Evolutionary conservation across 1,139 yeast species (phyloP).

Genomic region (Debaryomyces sp.): DNA sequence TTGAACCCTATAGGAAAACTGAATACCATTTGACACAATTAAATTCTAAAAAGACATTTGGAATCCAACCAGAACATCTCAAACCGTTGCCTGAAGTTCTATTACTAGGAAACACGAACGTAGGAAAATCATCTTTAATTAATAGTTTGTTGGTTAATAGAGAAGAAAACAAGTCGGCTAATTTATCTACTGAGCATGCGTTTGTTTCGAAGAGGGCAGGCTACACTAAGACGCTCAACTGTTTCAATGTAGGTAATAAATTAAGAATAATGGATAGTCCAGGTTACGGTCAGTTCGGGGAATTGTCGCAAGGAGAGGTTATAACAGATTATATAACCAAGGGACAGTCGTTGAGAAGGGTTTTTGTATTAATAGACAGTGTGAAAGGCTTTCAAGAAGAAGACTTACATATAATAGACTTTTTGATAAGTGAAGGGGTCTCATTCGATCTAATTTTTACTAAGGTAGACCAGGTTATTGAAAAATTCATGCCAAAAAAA

Average conservation of each 20-base stretch:
- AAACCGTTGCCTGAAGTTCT: conserved; percentile 64
- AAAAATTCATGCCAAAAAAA: conserved; percentile 20
- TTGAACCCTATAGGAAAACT: conserved; percentile 24
- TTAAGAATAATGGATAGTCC: conserved; percentile 80
- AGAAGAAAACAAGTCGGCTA: conserved; percentile 26
- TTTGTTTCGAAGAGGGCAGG: conserved; percentile 67
- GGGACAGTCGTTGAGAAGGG: conserved; percentile 56
- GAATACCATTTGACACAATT: conserved; percentile 21
- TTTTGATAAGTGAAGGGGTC: conserved; percentile 56
- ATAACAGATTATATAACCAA: conserved; percentile 62
- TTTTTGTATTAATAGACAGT: conserved; percentile 64
- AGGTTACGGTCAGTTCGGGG: conserved; percentile 77
- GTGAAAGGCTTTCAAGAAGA: conserved; percentile 56
- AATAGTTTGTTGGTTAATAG: conserved; percentile 51
- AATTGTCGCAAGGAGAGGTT: conserved; percentile 65
- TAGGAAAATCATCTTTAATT: conserved; percentile 79
- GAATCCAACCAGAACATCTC: conserved; percentile 29
- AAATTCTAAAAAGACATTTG: conserved; percentile 29
- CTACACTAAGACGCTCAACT: conserved; percentile 74
- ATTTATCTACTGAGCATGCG: conserved; percentile 45
- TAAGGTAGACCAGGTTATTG: conserved; percentile 61
- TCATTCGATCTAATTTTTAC: conserved; percentile 78
- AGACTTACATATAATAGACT: conserved; percentile 57
- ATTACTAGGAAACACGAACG: conserved; percentile 78
- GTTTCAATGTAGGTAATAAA: conserved; percentile 65